phyloP scores from a whole-genome alignment of 2,329 filamentous ascomycete species.

The Pleomassaria siparia region DNA sequence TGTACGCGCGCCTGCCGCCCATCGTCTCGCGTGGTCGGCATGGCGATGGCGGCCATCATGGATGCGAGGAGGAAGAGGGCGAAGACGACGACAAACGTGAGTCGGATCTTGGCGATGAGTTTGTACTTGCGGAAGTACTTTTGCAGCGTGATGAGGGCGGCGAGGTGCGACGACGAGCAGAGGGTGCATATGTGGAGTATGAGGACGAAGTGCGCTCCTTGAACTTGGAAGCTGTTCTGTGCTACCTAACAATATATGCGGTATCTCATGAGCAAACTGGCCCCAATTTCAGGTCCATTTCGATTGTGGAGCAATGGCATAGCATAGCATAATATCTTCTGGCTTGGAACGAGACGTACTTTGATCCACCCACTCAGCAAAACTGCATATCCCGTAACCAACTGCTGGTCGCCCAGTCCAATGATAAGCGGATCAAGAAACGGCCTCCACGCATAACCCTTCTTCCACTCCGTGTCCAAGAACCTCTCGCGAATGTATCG shows the following conservation, averaged over 20 bases:
- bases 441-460: constrained; percentile 31
- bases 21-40: constrained; percentile 13
- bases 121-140: constrained; percentile 34
- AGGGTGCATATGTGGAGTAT: constrained; percentile 35
- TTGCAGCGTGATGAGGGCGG: constrained; percentile 33
- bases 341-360: constrained; percentile 12
- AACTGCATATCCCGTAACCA: constrained; percentile 35
- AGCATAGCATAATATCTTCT: background rate
- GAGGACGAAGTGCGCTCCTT: constrained; percentile 34
- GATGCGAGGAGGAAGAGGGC: constrained; percentile 28
- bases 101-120: constrained; percentile 30
- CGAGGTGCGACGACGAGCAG: constrained; percentile 34
- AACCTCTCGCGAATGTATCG: constrained; percentile 26
- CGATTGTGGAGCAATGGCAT: too few relatives aligned
- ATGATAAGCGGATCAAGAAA: constrained; percentile 37
- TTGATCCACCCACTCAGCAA: constrained; percentile 36
- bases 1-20: constrained; percentile 18
- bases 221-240: constrained; percentile 27
- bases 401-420: constrained; percentile 34
- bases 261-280: background rate
- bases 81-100: constrained; percentile 30
- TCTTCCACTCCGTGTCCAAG: constrained; percentile 31
- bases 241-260: constrained; percentile 17
- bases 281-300: too few relatives aligned
- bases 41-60: constrained; percentile 28